Conservation (phyloP, 306 rosid species). For the Sicyos baderoa region DNA sequence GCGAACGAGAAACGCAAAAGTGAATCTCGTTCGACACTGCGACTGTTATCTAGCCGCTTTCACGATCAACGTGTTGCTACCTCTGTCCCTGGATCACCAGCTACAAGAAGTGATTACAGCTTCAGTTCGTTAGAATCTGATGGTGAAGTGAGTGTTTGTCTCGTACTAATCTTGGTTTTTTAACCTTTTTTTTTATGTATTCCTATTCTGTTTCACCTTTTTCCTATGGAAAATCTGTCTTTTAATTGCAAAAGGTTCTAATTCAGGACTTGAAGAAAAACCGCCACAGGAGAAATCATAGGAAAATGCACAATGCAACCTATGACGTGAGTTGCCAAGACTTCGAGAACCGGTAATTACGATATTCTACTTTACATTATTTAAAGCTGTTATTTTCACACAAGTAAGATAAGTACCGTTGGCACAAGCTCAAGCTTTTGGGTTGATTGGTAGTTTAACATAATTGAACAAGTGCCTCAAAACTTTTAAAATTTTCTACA, state of each 20-base stretch:
- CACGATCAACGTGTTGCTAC: constrained; percentile 35
- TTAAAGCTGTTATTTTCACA: neutral
- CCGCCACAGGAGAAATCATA: constrained; percentile 30
- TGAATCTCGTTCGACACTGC: constrained; percentile 39
- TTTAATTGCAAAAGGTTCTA: constrained; percentile 28
- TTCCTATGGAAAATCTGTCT: constrained; percentile 11
- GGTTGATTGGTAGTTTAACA: too few relatives aligned
- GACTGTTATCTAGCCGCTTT: constrained; percentile 38
- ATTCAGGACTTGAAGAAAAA: constrained; percentile 36
- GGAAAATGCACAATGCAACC: constrained; percentile 26
- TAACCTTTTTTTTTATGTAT: constrained; percentile 5
- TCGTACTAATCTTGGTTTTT: constrained; percentile 4
- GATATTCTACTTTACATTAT: neutral
- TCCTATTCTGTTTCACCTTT: neutral
- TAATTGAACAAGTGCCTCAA: too few relatives aligned
- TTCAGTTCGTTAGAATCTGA: constrained; percentile 50
- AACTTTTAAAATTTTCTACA: constrained; percentile 34
- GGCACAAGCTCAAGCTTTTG: too few relatives aligned
- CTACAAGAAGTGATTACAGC: constrained; percentile 38
- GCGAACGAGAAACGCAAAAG: constrained; percentile 25
- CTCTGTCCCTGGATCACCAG: constrained; percentile 47
- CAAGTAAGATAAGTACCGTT: neutral
- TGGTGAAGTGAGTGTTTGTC: constrained; percentile 45
- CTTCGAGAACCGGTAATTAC: constrained; percentile 48
- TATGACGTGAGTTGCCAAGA: constrained; percentile 36